Evolutionary conservation across 2,329 filamentous ascomycete genomes (phyloP).

Genomic region (Trichoderma atrobrunneum): DNA sequence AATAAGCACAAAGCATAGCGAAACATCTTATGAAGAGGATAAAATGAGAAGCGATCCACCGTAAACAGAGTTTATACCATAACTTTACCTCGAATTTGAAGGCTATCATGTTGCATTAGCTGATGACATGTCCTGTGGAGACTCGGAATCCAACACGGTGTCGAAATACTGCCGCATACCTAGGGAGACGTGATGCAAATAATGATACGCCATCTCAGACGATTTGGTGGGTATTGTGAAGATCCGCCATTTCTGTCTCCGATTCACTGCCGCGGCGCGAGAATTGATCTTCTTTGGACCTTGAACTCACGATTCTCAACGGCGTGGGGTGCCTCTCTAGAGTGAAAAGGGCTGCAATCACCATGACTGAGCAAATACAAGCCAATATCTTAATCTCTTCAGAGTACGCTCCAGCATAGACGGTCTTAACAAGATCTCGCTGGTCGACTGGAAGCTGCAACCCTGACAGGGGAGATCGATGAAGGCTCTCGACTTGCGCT

Average conservation of each 20-base stretch:
- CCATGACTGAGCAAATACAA: constrained; percentile 41
- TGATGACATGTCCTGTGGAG: not conserved
- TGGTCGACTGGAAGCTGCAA: constrained; percentile 34
- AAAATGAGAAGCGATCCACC: not conserved
- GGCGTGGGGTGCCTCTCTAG: constrained; percentile 42
- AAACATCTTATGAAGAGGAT: not conserved
- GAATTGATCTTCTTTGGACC: constrained; percentile 30
- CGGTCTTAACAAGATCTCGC: constrained; percentile 36
- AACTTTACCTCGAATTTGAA: not conserved
- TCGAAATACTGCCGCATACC: not conserved
- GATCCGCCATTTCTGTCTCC: constrained; percentile 36
- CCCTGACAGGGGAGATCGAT: constrained; percentile 43
- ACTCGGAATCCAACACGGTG: no score
- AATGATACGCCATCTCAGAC: constrained; percentile 18
- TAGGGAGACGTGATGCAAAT: not conserved
- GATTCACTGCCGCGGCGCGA: constrained; percentile 38
- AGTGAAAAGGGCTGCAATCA: constrained; percentile 44
- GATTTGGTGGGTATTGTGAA: constrained; percentile 25
- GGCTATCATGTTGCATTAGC: not conserved
- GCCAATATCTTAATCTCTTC: constrained; percentile 48
- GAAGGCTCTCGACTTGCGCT: constrained; percentile 41
- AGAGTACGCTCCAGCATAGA: constrained; percentile 47
- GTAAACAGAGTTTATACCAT: not conserved
- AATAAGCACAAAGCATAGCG: not conserved
- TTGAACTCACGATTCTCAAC: constrained; percentile 32